Evolutionary conservation across 345 rosid genomes (phyloP).

Genomic region (Brassica carinata): DNA sequence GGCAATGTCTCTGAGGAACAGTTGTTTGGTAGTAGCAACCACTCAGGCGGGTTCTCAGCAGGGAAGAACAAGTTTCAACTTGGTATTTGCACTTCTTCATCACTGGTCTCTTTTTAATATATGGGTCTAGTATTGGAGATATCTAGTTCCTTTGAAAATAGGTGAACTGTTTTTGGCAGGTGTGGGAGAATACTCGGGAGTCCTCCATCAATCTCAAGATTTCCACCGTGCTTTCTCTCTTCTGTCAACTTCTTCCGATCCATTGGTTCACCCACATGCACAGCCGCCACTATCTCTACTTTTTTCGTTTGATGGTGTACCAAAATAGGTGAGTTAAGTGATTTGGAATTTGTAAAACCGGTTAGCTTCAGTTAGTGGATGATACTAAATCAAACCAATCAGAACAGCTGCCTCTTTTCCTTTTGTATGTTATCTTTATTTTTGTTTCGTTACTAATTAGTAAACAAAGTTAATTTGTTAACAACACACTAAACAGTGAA

Average conservation of each 20-base stretch:
- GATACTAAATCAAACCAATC: conserved; percentile 1
- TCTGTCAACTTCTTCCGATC: conserved; percentile 81
- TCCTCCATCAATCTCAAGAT: conserved; percentile 61
- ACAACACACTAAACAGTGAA: not conserved
- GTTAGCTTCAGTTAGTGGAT: conserved; percentile 9
- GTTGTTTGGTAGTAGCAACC: conserved; percentile 44
- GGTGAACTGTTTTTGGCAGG: conserved; percentile 43
- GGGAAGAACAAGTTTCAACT: conserved; percentile 27
- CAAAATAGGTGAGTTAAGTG: conserved; percentile 23
- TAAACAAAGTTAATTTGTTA: not conserved
- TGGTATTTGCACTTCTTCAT: conserved; percentile 2
- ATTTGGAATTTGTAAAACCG: conserved; percentile 14
- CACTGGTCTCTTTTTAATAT: not conserved
- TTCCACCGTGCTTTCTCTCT: conserved; percentile 98
- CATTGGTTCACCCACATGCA: conserved; percentile 23
- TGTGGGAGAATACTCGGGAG: conserved; percentile 52
- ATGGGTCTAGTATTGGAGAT: not conserved
- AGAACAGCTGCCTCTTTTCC: not conserved
- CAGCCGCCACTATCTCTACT: conserved; percentile 21
- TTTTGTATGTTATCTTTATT: not conserved
- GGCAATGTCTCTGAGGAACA: conserved; percentile 46
- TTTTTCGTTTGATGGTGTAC: conserved; percentile 28
- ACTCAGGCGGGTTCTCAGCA: conserved; percentile 42
- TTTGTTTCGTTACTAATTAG: not conserved
- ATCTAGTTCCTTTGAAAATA: not conserved